A percentile compares a stretch with the other conserved stretches of the same genome.
Evolutionary conservation across 495 filamentous ascomycete genomes (phyloP).

Genomic region (Annulohypoxylon nitens): DNA sequence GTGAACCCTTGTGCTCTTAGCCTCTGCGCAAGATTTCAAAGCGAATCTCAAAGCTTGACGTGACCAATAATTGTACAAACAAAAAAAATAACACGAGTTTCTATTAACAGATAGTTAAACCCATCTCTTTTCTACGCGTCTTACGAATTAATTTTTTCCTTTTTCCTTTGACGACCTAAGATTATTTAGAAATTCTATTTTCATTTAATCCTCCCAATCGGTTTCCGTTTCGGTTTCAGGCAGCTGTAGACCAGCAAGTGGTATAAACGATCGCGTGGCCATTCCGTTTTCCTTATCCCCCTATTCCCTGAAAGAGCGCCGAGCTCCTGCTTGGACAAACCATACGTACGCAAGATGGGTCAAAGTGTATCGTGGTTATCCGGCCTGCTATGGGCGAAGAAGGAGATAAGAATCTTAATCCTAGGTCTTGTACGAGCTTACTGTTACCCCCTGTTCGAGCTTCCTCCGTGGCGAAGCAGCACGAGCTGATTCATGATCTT

Average conservation of each 20-base stretch:
- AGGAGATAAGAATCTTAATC: conserved; percentile 97
- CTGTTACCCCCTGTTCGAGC: conserved; percentile 40
- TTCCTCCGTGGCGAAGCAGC: conserved; percentile 28
- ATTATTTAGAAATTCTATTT: conserved; percentile 25
- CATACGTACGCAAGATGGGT: conserved; percentile 73
- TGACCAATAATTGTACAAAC: conserved; percentile 24
- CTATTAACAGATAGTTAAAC: conserved; percentile 23
- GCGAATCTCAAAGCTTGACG: conserved; percentile 35
- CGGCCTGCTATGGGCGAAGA: conserved; percentile 85
- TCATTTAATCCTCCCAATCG: conserved; percentile 22
- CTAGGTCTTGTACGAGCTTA: conserved; percentile 82
- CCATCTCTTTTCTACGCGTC: conserved; percentile 28
- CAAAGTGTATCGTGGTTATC: conserved; percentile 82
- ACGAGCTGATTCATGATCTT: conserved; percentile 31
- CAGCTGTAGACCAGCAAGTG: conserved; percentile 26
- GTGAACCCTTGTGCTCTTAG: conserved; percentile 22
- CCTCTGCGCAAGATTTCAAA: conserved; percentile 45
- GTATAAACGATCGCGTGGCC: conserved; percentile 36
- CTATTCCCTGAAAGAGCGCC: conserved; percentile 9
- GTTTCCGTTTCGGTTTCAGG: conserved; percentile 12
- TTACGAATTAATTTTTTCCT: conserved; percentile 21
- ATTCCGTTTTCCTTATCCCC: background rate
- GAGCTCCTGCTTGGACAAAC: conserved; percentile 15
- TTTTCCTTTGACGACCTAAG: conserved; percentile 28
- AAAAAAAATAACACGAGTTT: conserved; percentile 16